Evolutionary conservation across 805 yeast genomes (phyloP), one percentile per base, ranked within the genome.

Genomic region (Torulaspora microellipsoides): DNA sequence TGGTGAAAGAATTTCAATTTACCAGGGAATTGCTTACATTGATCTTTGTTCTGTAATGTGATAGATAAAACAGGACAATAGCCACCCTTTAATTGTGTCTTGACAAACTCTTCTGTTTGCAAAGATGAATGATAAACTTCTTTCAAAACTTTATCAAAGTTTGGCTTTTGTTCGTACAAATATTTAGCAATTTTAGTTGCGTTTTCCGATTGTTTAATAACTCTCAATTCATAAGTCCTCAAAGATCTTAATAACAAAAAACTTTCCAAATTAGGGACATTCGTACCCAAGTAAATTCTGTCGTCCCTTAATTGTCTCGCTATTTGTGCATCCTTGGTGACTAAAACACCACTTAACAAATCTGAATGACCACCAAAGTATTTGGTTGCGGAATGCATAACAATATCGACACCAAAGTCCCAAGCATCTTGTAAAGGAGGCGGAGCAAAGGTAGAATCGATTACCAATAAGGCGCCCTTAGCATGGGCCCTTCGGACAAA

Each of bases 361-460:
- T 90, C 97, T 6, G 95, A 85, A 65, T 90, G 96, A n/a, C 98
- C 97, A 31, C 95, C 96, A 58, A 88, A 83, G 66, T 83, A 91
- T 62, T 90, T 90, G 0, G 96, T 90, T 1, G 89, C 96, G 1
- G 96, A 87, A 64, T 90, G 96, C 77, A 91, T 70, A n/a, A 91
- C 80, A 52, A 88, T 67, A 63, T 91, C 97, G 27, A 84, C 96
- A 37, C 91, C 96, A 55, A 77, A 83, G 31, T 73, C 72, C 66
- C 88, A 87, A 4, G 95, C 91, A 48, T 87, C 77, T 54, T 80
- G 84, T 45, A 89, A 66, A 13, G 96, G 96, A 11, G 95, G 95
- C 15, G 97, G 96, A 8, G 96, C 97, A 66, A 91, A 86, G 0
- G 97, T 91, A 5, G 96, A 75, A 64, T 90, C 98, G 12, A 86